Percentiles rank a stretch among this genome's conserved stretches.
phyloP scores from a whole-genome alignment of 2,329 filamentous ascomycete genomes.

The Acephala macrosclerotiorum region DNA sequence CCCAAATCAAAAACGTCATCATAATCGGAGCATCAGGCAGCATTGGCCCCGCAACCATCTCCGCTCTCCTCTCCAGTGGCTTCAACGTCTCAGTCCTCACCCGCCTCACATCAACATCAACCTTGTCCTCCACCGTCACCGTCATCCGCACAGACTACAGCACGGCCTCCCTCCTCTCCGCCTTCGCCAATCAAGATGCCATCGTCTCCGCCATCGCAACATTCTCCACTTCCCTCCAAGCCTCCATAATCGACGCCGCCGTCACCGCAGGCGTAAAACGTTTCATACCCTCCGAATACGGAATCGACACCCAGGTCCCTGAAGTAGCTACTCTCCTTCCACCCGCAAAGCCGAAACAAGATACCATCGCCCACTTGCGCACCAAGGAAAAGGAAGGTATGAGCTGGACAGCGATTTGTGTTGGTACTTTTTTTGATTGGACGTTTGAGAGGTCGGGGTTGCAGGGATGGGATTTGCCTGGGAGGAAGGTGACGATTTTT shows the following conservation, averaged over 20 bases:
- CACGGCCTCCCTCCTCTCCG: slow-evolving; percentile 31
- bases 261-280: slow-evolving; percentile 62
- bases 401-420: slow-evolving; percentile 6
- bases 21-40: slow-evolving; percentile 7
- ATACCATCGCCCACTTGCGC: background rate
- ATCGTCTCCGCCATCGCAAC: slow-evolving; percentile 59
- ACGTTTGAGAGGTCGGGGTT: slow-evolving; percentile 49
- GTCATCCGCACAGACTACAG: slow-evolving; percentile 25
- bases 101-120: background rate
- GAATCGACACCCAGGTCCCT: slow-evolving; percentile 36
- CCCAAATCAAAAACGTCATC: slow-evolving; percentile 4
- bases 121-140: background rate
- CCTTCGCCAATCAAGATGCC: slow-evolving; percentile 62
- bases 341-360: background rate
- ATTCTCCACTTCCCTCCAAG: slow-evolving; percentile 52
- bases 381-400: background rate
- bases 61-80: background rate
- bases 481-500: slow-evolving; percentile 53
- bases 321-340: background rate
- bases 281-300: slow-evolving; percentile 65
- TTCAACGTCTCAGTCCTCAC: slow-evolving; percentile 10
- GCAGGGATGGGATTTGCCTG: slow-evolving; percentile 57
- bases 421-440: slow-evolving; percentile 38
- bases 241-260: slow-evolving; percentile 60
- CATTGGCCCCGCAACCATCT: background rate